phyloP scores from a whole-genome alignment of 495 filamentous ascomycete genomes.

The Tuber aestivum region DNA sequence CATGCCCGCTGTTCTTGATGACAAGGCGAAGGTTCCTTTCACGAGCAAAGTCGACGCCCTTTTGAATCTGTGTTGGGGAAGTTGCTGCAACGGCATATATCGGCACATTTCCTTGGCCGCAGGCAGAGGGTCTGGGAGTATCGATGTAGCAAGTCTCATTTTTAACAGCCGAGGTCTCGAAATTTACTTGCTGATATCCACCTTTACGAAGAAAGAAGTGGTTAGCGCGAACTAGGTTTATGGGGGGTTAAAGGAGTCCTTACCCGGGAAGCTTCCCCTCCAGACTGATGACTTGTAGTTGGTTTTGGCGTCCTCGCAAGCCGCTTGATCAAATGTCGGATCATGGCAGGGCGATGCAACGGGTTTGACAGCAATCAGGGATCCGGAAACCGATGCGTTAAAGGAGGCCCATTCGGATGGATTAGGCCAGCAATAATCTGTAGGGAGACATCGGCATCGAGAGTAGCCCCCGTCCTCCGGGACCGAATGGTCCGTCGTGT shows the following conservation, averaged over 20 bases:
- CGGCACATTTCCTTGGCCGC: conserved; percentile 40
- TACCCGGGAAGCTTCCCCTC: conserved; percentile 33
- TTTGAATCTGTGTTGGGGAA: conserved; percentile 38
- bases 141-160: conserved; percentile 40
- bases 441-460: conserved; percentile 27
- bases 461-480: background rate
- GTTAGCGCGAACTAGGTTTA: conserved; percentile 7
- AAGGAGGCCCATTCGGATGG: conserved; percentile 23
- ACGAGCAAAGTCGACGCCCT: conserved; percentile 40
- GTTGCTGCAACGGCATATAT: conserved; percentile 39
- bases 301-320: conserved; percentile 24
- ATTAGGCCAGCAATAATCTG: conserved; percentile 31
- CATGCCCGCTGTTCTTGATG: conserved; percentile 45
- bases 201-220: conserved; percentile 13
- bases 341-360: conserved; percentile 37
- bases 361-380: conserved; percentile 30
- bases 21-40: conserved; percentile 36
- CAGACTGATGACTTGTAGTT: conserved; percentile 27
- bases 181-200: conserved; percentile 29
- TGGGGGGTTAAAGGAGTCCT: background rate
- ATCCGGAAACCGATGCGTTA: conserved; percentile 31
- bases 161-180: conserved; percentile 25
- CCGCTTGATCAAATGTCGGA: conserved; percentile 25
- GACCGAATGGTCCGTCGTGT: background rate
- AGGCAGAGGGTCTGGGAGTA: conserved; percentile 21